Evolutionary conservation across 2,329 filamentous ascomycete genomes (phyloP).

Genomic region (Bretziella fagacearum): DNA sequence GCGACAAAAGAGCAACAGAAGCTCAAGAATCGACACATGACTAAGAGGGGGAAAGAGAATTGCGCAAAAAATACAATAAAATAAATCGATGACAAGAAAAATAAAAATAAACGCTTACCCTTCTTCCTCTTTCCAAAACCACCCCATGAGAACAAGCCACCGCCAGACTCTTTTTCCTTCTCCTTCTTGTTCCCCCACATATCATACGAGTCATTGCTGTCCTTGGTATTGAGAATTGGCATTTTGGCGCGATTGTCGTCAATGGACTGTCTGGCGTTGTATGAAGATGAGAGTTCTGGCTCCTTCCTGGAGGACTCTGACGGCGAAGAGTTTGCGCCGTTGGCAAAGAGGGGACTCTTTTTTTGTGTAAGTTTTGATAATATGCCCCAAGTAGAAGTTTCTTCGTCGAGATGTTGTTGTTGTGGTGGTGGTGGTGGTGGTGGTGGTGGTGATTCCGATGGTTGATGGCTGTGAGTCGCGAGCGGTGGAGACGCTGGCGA

Average conservation of each 20-base stretch:
- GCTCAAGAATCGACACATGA: not conserved
- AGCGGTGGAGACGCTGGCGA: not conserved
- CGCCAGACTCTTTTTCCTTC: slow-evolving; percentile 8
- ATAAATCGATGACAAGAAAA: no score
- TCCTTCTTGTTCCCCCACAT: no score
- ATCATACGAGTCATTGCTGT: no score
- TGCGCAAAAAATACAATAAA: not conserved
- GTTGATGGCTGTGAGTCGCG: not conserved
- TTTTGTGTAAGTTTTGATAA: slow-evolving; percentile 10
- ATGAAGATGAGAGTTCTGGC: slow-evolving; percentile 10
- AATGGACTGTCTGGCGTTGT: slow-evolving; percentile 6
- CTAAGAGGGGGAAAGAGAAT: not conserved
- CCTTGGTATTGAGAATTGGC: no score
- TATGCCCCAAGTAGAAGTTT: not conserved
- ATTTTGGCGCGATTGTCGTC: slow-evolving; percentile 4
- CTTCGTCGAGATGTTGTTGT: slow-evolving; percentile 2
- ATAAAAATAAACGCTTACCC: slow-evolving; percentile 3
- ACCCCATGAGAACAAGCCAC: slow-evolving; percentile 8
- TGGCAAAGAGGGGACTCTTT: slow-evolving; percentile 3
- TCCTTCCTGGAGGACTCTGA: slow-evolving; percentile 8
- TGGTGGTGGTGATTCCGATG: not conserved
- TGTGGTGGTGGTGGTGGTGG: not conserved
- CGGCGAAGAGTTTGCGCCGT: slow-evolving; percentile 11
- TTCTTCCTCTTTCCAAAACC: slow-evolving; percentile 9
- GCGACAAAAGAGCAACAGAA: no score